Evolutionary conservation across 2,329 filamentous ascomycete genomes (phyloP), one percentile per base, ranked within the genome.

Genomic region (Colletotrichum navitas): DNA sequence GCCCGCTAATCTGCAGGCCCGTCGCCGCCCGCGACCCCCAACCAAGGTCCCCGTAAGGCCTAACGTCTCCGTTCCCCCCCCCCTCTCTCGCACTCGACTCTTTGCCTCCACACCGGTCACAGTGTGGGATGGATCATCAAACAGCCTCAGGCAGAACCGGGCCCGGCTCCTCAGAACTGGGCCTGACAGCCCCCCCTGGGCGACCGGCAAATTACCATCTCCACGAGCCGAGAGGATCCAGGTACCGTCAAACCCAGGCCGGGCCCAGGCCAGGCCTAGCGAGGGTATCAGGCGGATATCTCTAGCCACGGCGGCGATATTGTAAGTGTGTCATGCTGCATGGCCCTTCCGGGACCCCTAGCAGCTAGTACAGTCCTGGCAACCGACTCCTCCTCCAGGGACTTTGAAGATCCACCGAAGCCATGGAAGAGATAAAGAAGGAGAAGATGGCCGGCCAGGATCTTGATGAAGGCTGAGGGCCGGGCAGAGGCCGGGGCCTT

Each of bases 1-100:
- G 54, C 63, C 68, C 68, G 59, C 69, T 72, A 72, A 72, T 69
- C 70, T 72, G 66, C 66, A 72, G 70, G 66, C 66, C 70, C 66
- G 70, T 61, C 70, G 66, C 66, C 61, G 60, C 60, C 68, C 68
- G 65, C 36, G 52, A 49, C 63, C 62, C 62, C 63, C 32, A 65
- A 63, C 63, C 32, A 69, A 63, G 41, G 43, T 14, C 21, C 58
- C 24, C 39, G 11, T 36, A 41, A 41, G 39, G 39, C 36, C 36
- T 10, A 16, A 49, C n/a, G 47, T 51, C 47, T 26, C 10, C 45
- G 7, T 11, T 24, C 21, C 4, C 45, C n/a, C 5, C 3, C 24
- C 18, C 11, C 41, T 24, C 47, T 43, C 41, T 43, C 41, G 1
- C 24, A 16, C 49, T 29, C 26, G 24, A 8, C 2, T 36, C 10